Percentiles rank a stretch among this genome's conserved stretches.
Evolutionary conservation across 352 stramenopile species (phyloP).

Genomic region (Phytophthora quininea): DNA sequence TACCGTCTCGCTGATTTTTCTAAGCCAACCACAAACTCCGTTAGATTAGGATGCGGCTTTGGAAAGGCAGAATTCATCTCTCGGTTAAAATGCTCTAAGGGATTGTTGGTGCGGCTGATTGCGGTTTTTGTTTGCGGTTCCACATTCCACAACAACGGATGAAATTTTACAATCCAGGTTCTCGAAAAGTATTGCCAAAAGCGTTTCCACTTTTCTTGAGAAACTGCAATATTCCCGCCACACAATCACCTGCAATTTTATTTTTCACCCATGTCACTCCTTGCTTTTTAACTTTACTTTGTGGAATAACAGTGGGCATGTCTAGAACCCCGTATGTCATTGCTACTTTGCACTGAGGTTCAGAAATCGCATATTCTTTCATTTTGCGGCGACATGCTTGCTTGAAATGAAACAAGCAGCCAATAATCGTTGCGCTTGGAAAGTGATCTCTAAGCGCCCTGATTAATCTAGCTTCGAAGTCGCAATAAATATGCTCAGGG

Average conservation of each 20-base stretch:
- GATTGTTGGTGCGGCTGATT: background rate
- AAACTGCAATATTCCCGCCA: background rate
- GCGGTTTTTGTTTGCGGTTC: background rate
- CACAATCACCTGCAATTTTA: background rate
- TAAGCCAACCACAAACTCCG: slow-evolving; percentile 21
- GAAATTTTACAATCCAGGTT: background rate
- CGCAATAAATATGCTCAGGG: slow-evolving; percentile 4
- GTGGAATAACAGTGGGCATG: background rate
- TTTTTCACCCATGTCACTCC: background rate
- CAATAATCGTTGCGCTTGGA: slow-evolving; percentile 3
- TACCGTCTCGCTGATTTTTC: slow-evolving; percentile 13
- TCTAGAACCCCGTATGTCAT: slow-evolving; percentile 2
- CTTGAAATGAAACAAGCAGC: slow-evolving; percentile 18
- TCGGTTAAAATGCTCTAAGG: background rate
- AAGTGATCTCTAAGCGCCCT: slow-evolving; percentile 7
- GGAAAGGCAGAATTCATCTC: background rate
- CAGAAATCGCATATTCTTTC: background rate
- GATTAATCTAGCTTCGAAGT: slow-evolving; percentile 13
- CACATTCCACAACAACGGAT: background rate
- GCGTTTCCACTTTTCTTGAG: background rate
- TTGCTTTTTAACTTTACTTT: background rate
- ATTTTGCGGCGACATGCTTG: background rate
- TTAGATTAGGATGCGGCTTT: background rate
- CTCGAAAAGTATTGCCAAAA: background rate
- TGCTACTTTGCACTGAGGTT: background rate